Base-by-base conservation (phyloP, 441 rosid species). In the Erodium trifolium region DNA sequence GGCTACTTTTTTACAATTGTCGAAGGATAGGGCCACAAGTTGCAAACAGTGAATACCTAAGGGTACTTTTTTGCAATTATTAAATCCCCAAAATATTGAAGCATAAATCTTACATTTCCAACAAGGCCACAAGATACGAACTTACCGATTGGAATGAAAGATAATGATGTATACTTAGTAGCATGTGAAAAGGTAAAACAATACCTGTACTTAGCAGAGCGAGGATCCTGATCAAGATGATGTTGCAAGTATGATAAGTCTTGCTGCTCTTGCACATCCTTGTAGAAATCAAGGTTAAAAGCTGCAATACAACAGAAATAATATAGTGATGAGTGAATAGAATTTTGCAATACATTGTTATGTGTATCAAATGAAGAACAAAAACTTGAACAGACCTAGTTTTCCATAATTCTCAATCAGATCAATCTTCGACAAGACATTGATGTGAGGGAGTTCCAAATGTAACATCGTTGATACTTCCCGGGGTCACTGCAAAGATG, bases 381-480 rank as follows among this genome's bases (percentile, higher is more conserved):
- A 27, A 47, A 47, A 60, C 14, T 2, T 11, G 51, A 45, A 45
- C n/a, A 1, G 51, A 45, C 51, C 51, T 11, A 45, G 51, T 45
- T 45, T 45, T 11, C 51, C 51, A 45, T 45, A 45, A 10, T 45
- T 45, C 51, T 86, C 97, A 73, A 87, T 82, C 19, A 93, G 81
- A 76, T 93, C 97, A 18, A 91, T 93, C 83, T 93, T 93, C 57
- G 97, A 93, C 70, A 93, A 80, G 77, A 93, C 90, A 78, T 93
- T 93, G 74, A 91, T 57, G 18, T 89, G 97, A 4, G 96, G 96
- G 65, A 93, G 90, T 79, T 93, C 99, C 84, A 93, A 67, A 80
- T 93, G 99, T 69, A 91, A 72, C 97, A 89, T 91, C 68, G 96
- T 88, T 29, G 97, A 89, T 88, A 91, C 81, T 91, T 93, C 62